Evolutionary conservation across 768 basidiomycete genomes (phyloP).

Genomic region (Candolleomyces eurysporus): DNA sequence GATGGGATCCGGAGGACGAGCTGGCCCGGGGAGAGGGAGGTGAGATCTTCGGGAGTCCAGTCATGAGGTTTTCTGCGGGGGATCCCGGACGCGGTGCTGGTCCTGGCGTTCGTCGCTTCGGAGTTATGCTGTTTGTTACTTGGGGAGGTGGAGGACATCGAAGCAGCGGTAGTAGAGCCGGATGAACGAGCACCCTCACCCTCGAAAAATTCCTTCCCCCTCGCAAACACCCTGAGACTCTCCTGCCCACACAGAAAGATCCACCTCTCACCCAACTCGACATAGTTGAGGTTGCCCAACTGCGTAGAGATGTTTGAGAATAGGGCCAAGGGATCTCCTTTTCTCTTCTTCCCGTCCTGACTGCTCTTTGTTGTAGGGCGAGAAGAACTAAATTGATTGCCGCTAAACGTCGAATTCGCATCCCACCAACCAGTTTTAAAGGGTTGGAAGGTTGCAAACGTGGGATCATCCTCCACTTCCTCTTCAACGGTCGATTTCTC

Average conservation of each 20-base stretch:
- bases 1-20: neutral
- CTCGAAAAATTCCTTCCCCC: no score
- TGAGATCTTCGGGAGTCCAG: no score
- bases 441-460: neutral
- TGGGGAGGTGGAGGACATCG: no score
- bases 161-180: no score
- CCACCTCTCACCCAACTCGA: constrained; percentile 59
- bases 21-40: neutral
- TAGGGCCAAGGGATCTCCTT: neutral
- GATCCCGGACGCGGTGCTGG: no score
- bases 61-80: no score
- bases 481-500: no score
- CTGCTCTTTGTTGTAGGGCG: no score
- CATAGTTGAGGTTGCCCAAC: constrained; percentile 53
- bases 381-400: neutral
- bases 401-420: neutral
- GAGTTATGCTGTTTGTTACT: no score
- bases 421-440: constrained; percentile 7
- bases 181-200: no score
- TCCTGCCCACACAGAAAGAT: constrained; percentile 56
- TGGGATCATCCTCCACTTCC: neutral
- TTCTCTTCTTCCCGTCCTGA: no score
- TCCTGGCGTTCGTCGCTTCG: no score
- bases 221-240: constrained; percentile 51
- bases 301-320: constrained; percentile 3